Percentiles rank a stretch among this genome's conserved stretches.
Conservation (phyloP, 164 flowering plant species). For the Houttuynia cordata region DNA sequence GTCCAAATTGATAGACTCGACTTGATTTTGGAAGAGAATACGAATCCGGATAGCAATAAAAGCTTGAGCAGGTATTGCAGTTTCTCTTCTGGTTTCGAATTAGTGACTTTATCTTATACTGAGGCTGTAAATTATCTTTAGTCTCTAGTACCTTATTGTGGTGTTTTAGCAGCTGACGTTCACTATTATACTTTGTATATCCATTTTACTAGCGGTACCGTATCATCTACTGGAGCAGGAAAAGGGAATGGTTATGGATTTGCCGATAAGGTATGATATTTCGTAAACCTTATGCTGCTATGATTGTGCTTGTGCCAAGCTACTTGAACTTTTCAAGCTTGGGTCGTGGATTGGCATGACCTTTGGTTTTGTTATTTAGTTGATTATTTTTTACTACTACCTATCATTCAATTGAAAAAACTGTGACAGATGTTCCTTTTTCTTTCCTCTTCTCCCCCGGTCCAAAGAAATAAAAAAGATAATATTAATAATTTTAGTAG, state of each 20-base stretch:
- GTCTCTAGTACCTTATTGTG: no score
- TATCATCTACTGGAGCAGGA: constrained; percentile 38
- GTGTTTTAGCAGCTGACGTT: background rate
- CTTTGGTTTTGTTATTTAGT: no score
- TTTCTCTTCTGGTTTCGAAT: background rate
- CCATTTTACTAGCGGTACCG: constrained; percentile 29
- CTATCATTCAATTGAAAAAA: no score
- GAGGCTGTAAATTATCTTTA: background rate
- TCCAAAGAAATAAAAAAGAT: no score
- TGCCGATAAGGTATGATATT: constrained; percentile 79
- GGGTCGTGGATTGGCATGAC: no score
- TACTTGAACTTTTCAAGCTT: no score
- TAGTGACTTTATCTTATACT: background rate
- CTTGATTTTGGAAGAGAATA: constrained; percentile 81
- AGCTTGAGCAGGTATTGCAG: constrained; percentile 39
- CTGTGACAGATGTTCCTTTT: no score
- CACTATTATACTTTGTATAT: background rate
- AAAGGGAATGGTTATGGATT: constrained; percentile 92
- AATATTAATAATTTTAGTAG: no score
- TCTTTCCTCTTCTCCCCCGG: no score
- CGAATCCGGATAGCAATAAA: constrained; percentile 32
- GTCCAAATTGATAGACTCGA: constrained; percentile 88
- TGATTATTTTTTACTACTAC: no score
- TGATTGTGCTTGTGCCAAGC: background rate
- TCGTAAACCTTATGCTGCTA: background rate